Evolutionary conservation across 495 filamentous ascomycete genomes (phyloP).

Genomic region (Podospora anserina): DNA sequence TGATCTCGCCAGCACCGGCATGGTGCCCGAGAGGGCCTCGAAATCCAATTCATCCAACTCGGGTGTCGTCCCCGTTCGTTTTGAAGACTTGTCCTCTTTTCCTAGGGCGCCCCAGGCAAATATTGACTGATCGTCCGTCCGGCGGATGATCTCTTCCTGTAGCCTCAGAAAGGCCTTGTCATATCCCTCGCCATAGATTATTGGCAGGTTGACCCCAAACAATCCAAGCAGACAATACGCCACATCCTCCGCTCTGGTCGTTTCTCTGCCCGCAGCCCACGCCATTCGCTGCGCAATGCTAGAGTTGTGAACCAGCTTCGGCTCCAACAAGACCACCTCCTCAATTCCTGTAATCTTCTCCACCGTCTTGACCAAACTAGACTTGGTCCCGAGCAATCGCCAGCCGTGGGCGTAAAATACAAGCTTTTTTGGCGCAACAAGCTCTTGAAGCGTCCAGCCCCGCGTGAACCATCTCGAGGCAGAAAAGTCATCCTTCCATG

Average conservation of each 20-base stretch:
- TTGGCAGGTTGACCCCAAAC: conserved; percentile 34
- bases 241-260: conserved; percentile 35
- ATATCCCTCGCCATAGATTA: conserved; percentile 38
- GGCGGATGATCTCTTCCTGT: conserved; percentile 33
- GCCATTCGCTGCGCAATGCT: conserved; percentile 31
- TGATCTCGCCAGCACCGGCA: conserved; percentile 17
- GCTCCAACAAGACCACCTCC: conserved; percentile 20
- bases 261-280: conserved; percentile 35
- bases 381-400: conserved; percentile 26
- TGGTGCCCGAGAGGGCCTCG: conserved; percentile 19
- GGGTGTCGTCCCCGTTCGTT: neutral
- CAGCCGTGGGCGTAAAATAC: conserved; percentile 26
- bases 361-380: conserved; percentile 18
- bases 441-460: conserved; percentile 30
- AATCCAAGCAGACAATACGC: conserved; percentile 41
- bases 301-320: conserved; percentile 17
- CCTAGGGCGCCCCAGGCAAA: conserved; percentile 29
- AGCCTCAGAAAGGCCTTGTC: conserved; percentile 35
- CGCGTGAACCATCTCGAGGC: conserved; percentile 27
- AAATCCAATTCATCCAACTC: conserved; percentile 14
- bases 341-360: conserved; percentile 24
- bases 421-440: conserved; percentile 24
- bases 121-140: conserved; percentile 29
- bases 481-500: conserved; percentile 27
- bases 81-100: neutral